Base-by-base conservation (phyloP, 352 stramenopile genomes). In the Globisporangium canariense region DNA sequence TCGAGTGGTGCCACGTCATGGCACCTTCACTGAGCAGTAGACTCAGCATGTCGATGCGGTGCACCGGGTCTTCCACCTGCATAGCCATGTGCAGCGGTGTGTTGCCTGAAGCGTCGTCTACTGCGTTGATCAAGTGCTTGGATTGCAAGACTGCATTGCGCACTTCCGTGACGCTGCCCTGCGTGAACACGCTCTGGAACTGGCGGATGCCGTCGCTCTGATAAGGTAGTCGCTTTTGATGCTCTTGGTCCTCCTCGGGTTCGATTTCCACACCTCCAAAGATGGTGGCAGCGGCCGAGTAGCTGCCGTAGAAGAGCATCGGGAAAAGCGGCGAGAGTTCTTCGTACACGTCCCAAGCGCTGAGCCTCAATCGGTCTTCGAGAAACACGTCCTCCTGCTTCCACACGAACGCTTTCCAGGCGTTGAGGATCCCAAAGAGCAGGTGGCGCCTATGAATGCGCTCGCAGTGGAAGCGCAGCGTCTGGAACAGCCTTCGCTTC, bases 391-490 rank as follows among this genome's bases (percentile, higher is more conserved):
- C 77, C 1, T 78, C 64, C 4, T 81, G 78, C 43, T 89, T 84
- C 77, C 78, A 91, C 57, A 84, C 80, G 4, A 77, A 77, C 30
- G 73, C 71, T 57, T 89, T 88, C 82, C 82, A 91, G 3, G 74
- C 75, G 13, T 64, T 75, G 36, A 91, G 77, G 4, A 90, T 62
- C 9, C 67, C 71, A n/a, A 71, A 78, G 3, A 89, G 65, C 55
- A 91, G 34, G 22, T 85, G 75, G 16, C 63, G 59, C 16, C 68
- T 69, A 13, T 74, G 69, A 8, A 84, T 36, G 3, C 66, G 63
- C 22, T 66, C 64, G 41, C 78, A 89, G n/a, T 88, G 76, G n/a
- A 67, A 30, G 0, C 66, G 67, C 34, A 88, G 60, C 32, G 76
- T 85, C 16, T 76, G 53, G 36, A 83, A 89, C 0, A 91, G 62